These are phyloP conservation scores for Eremochloa ophiuroides DNA, from an alignment of 176 grass and related monocot species.

Conservation along the genomic window DNA sequence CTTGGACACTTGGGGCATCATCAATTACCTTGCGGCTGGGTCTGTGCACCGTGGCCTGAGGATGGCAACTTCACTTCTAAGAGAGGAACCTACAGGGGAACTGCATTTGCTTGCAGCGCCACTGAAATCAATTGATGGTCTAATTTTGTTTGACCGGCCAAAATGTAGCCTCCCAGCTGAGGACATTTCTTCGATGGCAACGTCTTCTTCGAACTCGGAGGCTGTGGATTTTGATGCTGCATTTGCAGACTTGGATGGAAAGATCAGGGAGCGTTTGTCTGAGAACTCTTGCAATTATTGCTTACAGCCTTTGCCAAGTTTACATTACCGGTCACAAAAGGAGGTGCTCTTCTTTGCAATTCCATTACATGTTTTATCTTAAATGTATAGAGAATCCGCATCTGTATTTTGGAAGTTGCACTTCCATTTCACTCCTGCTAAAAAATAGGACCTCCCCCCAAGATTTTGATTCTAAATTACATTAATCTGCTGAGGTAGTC, in stretches of 20 bases:
- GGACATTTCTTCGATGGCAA: conserved; percentile 38
- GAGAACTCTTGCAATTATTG: conserved; percentile 77
- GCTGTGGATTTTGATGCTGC: conserved; percentile 39
- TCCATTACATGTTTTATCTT: background rate
- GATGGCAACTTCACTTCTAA: conserved; percentile 70
- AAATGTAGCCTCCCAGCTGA: conserved; percentile 75
- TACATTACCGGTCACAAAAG: conserved; percentile 81
- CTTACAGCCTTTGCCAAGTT: conserved; percentile 47
- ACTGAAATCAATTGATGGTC: conserved; percentile 83
- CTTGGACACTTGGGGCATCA: conserved; percentile 92
- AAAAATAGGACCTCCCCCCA: background rate
- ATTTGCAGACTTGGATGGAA: conserved; percentile 63
- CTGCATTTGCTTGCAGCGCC: conserved; percentile 67
- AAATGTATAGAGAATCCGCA: background rate
- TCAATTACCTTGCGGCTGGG: conserved; percentile 77
- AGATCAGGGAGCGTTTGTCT: conserved; percentile 65
- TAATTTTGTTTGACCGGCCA: conserved; percentile 87
- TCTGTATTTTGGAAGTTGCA: background rate
- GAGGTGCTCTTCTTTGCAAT: conserved; percentile 50
- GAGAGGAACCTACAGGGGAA: conserved; percentile 60
- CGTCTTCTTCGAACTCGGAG: conserved; percentile 33
- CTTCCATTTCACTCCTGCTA: background rate
- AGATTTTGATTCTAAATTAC: background rate
- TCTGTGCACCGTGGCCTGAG: conserved; percentile 62
- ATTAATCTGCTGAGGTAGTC: background rate